These are phyloP conservation scores for Elsinoe batatas DNA, from an alignment of 2,329 filamentous ascomycete genomes.

Conservation along the genomic window DNA sequence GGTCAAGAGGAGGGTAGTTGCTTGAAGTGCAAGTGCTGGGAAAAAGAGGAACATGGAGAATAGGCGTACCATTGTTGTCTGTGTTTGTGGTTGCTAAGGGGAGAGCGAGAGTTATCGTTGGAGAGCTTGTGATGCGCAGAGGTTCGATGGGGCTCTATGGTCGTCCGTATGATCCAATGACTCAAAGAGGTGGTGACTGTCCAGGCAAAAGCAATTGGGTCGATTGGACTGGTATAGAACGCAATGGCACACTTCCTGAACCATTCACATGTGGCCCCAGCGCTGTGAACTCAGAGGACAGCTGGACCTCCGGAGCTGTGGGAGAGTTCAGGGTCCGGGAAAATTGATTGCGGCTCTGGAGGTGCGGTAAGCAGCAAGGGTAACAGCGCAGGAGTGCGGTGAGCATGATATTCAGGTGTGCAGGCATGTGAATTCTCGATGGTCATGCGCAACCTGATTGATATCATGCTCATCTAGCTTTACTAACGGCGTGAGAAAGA, in stretches of 20 bases:
- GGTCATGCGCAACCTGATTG: neutral
- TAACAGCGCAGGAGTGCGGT: neutral
- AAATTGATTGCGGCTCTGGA: neutral
- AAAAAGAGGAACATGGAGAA: neutral
- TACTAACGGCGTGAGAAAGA: too few species aligned
- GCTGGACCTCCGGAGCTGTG: neutral
- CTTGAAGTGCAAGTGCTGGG: neutral
- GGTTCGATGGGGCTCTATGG: neutral
- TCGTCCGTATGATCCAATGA: neutral
- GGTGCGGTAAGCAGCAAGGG: neutral
- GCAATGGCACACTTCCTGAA: neutral
- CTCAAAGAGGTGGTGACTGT: neutral
- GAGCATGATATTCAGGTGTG: neutral
- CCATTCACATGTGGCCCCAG: neutral
- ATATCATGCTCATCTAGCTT: neutral
- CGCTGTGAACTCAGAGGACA: neutral
- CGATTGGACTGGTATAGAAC: neutral
- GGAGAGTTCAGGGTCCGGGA: neutral
- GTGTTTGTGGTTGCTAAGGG: neutral
- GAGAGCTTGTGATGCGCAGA: neutral
- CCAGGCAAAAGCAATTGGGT: neutral
- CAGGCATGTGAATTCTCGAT: neutral
- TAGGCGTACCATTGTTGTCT: neutral
- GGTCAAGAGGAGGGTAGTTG: neutral
- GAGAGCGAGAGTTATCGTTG: too few species aligned